Base-by-base conservation (phyloP, 257 asterid species). In the Nicotiana noctiflora region DNA sequence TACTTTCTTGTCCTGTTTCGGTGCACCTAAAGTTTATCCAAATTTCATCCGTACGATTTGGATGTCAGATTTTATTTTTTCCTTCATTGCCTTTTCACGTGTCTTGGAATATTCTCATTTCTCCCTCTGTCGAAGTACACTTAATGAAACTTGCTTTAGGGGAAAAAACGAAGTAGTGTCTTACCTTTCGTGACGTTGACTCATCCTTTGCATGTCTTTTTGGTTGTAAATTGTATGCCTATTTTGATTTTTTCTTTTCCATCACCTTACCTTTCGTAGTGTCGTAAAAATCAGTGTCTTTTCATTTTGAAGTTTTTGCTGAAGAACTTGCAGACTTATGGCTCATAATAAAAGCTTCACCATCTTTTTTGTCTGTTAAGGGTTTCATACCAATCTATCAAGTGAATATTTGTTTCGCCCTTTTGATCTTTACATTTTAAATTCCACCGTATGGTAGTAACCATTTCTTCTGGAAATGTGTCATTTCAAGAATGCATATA, bases 1-100 rank as follows among this genome's bases (percentile, higher is more conserved):
- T 93, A 88, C 52, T 75, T 31, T 79, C 64, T 76, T 40, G 44
- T 65, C 59, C 74, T 81, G 63, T 77, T 34, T 75, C 59, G 40
- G 10, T 61, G 60, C 37, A 67, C 1, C 14, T 60, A 66, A 74
- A 74, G 60, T 19, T 49, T 74, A 74, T 49, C 40, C 44, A 17
- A 44, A 72, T 8, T 14, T 27, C 4, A 31, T 74, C 40, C 15
- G 40, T 49, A 49, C 2, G 14, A 74, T 74, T 49, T 23, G 19
- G 59, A 46, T 49, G 61, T 49, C 40, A 74, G 44, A 14, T 72
- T 21, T 40, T 11, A n/a, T 6, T 23, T 74, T 74, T 23, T 25
- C 78, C 23, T 49, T 23, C 23, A 18, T 74, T 74, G 37, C 7
- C 60, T 46, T 72, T 46, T 80, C 53, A 81, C 21, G 8, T 64